Evolutionary conservation across 1,284 basidiomycete species (phyloP).

Genomic region (Cutaneotrichosporon daszewskae): DNA sequence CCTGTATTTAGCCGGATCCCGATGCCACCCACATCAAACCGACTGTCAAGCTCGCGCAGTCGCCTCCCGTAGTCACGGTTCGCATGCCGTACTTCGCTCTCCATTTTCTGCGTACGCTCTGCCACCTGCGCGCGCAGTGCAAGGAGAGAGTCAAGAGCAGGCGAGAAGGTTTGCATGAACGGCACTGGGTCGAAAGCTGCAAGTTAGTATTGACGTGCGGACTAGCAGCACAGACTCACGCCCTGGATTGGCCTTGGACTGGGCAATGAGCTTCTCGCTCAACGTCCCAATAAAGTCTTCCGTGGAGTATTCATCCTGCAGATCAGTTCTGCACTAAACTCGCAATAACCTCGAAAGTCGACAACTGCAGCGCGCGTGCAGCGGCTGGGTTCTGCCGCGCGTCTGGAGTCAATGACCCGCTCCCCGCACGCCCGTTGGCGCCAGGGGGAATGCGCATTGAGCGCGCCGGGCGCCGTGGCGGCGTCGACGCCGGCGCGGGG

Average conservation of each 20-base stretch:
- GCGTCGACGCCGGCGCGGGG: constrained; percentile 3
- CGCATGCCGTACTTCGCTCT: constrained; percentile 80
- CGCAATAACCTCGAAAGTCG: constrained; percentile 59
- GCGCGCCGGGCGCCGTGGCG: constrained; percentile 8
- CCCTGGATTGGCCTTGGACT: constrained; percentile 73
- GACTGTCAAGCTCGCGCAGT: constrained; percentile 82
- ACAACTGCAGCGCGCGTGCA: constrained; percentile 60
- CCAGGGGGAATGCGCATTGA: constrained; percentile 1
- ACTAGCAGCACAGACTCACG: constrained; percentile 54
- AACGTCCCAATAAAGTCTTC: constrained; percentile 81
- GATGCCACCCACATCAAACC: constrained; percentile 65
- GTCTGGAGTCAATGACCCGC: neutral
- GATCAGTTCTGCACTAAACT: neutral
- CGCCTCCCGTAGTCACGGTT: constrained; percentile 92
- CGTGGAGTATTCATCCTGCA: constrained; percentile 80
- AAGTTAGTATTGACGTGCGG: constrained; percentile 5
- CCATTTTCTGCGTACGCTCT: constrained; percentile 79
- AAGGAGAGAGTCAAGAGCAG: constrained; percentile 79
- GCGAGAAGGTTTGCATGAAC: constrained; percentile 86
- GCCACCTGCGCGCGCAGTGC: constrained; percentile 81
- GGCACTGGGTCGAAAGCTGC: constrained; percentile 89
- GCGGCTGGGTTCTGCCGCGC: constrained; percentile 52
- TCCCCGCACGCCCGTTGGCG: too few species aligned
- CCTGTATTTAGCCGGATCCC: constrained; percentile 49
- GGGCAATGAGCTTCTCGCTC: constrained; percentile 76